Base-by-base conservation (phyloP, 2,329 filamentous ascomycete genomes). In the Sarocladium oryzae region DNA sequence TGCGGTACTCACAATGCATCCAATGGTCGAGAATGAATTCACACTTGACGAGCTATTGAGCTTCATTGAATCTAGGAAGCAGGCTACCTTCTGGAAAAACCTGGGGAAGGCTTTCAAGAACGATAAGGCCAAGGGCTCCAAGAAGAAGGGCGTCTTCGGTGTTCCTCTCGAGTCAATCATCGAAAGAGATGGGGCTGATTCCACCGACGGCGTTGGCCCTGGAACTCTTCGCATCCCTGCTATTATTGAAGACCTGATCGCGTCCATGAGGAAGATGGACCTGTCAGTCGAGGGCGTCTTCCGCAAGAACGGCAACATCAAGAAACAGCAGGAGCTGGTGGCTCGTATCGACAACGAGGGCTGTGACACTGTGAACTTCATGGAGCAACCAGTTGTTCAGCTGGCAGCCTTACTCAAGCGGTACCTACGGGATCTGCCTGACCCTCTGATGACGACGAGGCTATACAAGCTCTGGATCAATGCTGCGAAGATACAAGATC, bases 281-380 rank as follows among this genome's bases (percentile, higher is more conserved):
- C 90, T 99, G 73, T 97, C 92, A 2, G 89, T 99, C 1, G 93
- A 99, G 68, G 93, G 93, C 61, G 91, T 99, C 20, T 99, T 99
- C 81, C 85, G 93, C 60, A 99, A 99, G 78, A 99, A 97, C 62
- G 93, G 93, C 60, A 99, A 97, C 68, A 96, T 99, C 72, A 92
- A 93, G 67, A 88, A 91, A 58, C 77, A 96, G 40, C 89, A 88
- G 59, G 91, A 96, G 55, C 76, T 95, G 6, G 85, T 89, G 35
- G 89, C 95, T 52, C 77, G 85, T 59, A 90, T 99, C 56, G 93
- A 99, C 66, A 82, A 82, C 40, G 86, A 89, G 51, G 92, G 89
- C 37, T 88, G 87, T 54, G 89, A 95, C 57, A 82, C 85, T 51
- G 85, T 96, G 52, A 90, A 95, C 64, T 80, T 97, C 61, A 88